Evolutionary conservation across 2,329 filamentous ascomycete species (phyloP).

Genomic region (Drechslera avenae): DNA sequence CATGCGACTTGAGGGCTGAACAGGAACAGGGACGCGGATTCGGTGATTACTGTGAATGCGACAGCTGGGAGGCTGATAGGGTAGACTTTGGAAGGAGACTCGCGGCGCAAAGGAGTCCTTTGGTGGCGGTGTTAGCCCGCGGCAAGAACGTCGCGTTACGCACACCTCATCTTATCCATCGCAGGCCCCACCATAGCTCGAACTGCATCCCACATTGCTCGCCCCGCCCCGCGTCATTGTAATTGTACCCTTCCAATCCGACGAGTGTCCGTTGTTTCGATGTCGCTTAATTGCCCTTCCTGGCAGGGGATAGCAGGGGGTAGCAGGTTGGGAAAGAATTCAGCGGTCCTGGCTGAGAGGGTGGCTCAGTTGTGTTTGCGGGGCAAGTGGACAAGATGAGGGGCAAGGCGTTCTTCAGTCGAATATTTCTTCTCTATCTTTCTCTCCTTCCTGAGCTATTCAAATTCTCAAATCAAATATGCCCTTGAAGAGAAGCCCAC

Average conservation of each 20-base stretch:
- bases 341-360: slow-evolving; percentile 17
- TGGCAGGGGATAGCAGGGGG: slow-evolving; percentile 12
- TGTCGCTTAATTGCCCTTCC: slow-evolving; percentile 14
- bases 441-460: slow-evolving; percentile 6
- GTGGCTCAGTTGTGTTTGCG: slow-evolving; percentile 27
- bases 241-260: slow-evolving; percentile 24
- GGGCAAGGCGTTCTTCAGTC: slow-evolving; percentile 20
- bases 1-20: too few species aligned
- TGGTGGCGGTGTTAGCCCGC: not conserved
- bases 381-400: slow-evolving; percentile 30
- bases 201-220: slow-evolving; percentile 28
- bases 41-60: not conserved
- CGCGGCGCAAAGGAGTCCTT: not conserved
- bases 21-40: too few species aligned
- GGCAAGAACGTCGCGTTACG: slow-evolving; percentile 4
- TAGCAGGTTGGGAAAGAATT: slow-evolving; percentile 15
- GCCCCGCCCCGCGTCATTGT: slow-evolving; percentile 14
- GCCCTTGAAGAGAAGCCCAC: slow-evolving; percentile 53
- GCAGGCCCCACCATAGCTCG: slow-evolving; percentile 33
- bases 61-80: not conserved
- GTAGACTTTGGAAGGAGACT: not conserved
- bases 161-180: slow-evolving; percentile 10
- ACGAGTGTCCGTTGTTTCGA: slow-evolving; percentile 4
- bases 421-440: slow-evolving; percentile 7
- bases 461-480: slow-evolving; percentile 37